Evolutionary conservation across 192 early-diverging fungal species (phyloP), one percentile per base, ranked within the genome.

Genomic region (Coemansia sp.): DNA sequence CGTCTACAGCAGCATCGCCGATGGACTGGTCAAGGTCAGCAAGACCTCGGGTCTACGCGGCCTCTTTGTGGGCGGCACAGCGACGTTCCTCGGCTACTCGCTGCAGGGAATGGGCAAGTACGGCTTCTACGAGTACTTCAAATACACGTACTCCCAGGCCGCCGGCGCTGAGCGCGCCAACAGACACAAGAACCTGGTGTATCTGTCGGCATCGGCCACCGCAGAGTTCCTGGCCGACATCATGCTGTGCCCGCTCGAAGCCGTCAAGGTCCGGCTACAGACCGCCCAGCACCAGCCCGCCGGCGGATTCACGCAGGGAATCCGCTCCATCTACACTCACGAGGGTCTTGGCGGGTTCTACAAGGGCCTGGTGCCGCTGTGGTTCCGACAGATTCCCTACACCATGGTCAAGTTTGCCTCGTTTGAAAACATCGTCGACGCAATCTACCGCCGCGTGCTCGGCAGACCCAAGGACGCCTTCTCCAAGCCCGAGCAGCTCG

Each of bases 61-160:
- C 9, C 33, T 92, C 15, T 86, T 70, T 37, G 85, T 84, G 27
- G 90, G 90, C 37, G 70, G 81, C 19, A 72, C 67, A 4, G 87
- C 90, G 11, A 92, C 88, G 10, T 64, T 85, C 23, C 50, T 87
- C 17, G 90, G 90, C 2, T 92, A 92, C 67, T 88, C 84, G 9
- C 43, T 82, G 36, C 88, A 90, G 59, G 88, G 88, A 29, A 71
- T 78, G 50, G 81, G 83, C 67, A 92, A 92, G 63, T 92, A 88
- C 64, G 90, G 90, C 14, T 79, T 87, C 30, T 90, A 91, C 71
- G 90, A 92, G 67, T 46, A 81, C 34, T 92, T 89, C 79, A 92
- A 92, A 60, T 81, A 86, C 67, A 53, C 55, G 19, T 87, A 84
- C 58, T 43, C 73, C 50, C 55, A 71, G 15, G 8, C 78, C 3